Percentiles rank a stretch among this genome's conserved stretches.
Conservation (phyloP, 108 stramenopile species). For the Schizochytrium sp. region DNA sequence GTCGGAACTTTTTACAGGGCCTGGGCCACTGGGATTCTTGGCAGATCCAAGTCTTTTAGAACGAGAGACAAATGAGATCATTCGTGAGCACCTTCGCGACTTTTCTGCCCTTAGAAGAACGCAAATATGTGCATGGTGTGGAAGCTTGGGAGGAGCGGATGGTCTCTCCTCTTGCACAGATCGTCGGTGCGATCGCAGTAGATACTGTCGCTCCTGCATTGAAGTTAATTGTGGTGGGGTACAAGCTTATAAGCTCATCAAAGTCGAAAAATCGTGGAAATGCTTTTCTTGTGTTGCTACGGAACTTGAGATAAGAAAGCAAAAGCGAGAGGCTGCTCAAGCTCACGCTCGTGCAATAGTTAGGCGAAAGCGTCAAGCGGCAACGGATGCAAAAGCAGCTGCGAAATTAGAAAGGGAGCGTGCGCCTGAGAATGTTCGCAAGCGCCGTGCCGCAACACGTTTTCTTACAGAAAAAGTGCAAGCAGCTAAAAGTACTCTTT, state of each 20-base stretch:
- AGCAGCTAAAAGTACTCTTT: not conserved
- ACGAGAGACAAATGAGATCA: not conserved
- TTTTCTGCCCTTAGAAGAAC: not conserved
- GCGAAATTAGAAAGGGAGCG: conserved; percentile 4
- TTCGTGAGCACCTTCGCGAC: conserved; percentile 1
- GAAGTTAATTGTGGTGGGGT: not conserved
- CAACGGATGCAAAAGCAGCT: not conserved
- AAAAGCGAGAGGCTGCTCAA: not conserved
- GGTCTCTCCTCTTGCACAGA: conserved; percentile 39
- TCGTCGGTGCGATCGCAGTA: conserved; percentile 13
- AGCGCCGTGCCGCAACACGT: not conserved
- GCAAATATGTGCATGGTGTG: conserved; percentile 28
- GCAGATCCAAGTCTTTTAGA: not conserved
- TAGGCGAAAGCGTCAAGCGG: not conserved
- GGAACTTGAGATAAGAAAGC: not conserved
- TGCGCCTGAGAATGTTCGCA: not conserved
- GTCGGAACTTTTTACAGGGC: not conserved
- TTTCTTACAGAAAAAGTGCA: not conserved
- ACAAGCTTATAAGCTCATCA: conserved; percentile 1
- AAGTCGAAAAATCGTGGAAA: conserved; percentile 37
- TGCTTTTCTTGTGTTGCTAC: not conserved
- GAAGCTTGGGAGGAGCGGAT: not conserved
- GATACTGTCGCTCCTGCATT: conserved; percentile 16
- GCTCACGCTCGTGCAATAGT: conserved; percentile 6
- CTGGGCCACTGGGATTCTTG: not conserved